Evolutionary conservation across 2,329 filamentous ascomycete species (phyloP).

Genomic region (Hymenoscyphus infarciens): DNA sequence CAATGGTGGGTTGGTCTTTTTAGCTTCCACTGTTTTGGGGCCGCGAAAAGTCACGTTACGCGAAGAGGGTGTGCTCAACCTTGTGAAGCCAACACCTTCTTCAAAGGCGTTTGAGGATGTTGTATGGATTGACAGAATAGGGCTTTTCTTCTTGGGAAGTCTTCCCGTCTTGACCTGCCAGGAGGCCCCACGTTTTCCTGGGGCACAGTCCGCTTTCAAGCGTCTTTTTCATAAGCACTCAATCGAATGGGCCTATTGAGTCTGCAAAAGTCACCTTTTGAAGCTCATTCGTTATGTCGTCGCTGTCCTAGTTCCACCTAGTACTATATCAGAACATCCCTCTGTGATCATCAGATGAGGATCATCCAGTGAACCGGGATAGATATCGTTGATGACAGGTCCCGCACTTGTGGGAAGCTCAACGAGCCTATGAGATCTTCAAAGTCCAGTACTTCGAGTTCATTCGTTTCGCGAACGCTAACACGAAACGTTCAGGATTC

Average conservation of each 20-base stretch:
- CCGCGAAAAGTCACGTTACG: conserved; percentile 31
- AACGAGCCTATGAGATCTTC: conserved; percentile 25
- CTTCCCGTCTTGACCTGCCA: neutral
- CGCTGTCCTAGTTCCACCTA: neutral
- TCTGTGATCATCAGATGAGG: neutral
- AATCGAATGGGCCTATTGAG: conserved; percentile 27
- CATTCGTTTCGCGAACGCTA: conserved; percentile 23
- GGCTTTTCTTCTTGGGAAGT: conserved; percentile 6
- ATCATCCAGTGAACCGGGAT: conserved; percentile 4
- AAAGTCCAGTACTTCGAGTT: conserved; percentile 17
- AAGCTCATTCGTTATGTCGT: conserved; percentile 21
- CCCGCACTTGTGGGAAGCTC: conserved; percentile 8
- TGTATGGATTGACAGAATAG: conserved; percentile 5
- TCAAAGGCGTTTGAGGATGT: conserved; percentile 7
- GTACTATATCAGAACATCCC: neutral
- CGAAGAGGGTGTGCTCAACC: conserved; percentile 28
- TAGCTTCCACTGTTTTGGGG: conserved; percentile 17
- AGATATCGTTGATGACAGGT: conserved; percentile 8
- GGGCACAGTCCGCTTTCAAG: conserved; percentile 15
- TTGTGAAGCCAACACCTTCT: conserved; percentile 7
- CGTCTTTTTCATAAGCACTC: conserved; percentile 23
- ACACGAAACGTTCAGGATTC: conserved; percentile 12
- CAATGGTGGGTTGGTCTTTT: conserved; percentile 14
- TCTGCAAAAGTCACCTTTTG: conserved; percentile 13
- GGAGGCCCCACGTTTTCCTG: conserved; percentile 5